A percentile compares a stretch with the other conserved stretches of the same genome.
Conservation (phyloP, 2,329 filamentous ascomycete species). For the Thelonectria discophora region DNA sequence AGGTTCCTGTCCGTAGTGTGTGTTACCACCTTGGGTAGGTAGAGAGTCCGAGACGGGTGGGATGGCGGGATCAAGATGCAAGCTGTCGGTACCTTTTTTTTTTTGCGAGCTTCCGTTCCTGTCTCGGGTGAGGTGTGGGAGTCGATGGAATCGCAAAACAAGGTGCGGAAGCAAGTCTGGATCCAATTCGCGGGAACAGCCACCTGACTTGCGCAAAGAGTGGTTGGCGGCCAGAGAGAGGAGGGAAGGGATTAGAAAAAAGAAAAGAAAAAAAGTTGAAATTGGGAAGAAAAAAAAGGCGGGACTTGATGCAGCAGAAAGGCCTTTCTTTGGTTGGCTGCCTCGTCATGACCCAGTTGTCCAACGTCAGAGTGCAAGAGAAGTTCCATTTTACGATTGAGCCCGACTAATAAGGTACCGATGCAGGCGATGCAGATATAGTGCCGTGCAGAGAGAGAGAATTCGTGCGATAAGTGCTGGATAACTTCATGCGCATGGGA, state of each 20-base stretch:
- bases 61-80: too few relatives aligned
- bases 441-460: background rate
- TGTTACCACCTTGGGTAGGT: too few relatives aligned
- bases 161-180: background rate
- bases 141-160: background rate
- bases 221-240: constrained; percentile 3
- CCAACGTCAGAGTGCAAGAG: constrained; percentile 12
- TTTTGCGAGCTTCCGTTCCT: too few relatives aligned
- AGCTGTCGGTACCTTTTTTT: too few relatives aligned
- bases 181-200: background rate
- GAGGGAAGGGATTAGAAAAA: background rate
- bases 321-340: constrained; percentile 13
- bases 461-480: too few relatives aligned
- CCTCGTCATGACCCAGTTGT: constrained; percentile 10
- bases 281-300: background rate
- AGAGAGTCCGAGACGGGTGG: too few relatives aligned
- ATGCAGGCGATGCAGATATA: too few relatives aligned
- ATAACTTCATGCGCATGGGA: too few relatives aligned
- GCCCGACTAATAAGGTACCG: too few relatives aligned
- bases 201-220: background rate
- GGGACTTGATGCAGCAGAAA: constrained; percentile 4
- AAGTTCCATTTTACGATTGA: background rate
- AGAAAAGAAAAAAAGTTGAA: background rate
- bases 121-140: background rate
- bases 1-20: too few relatives aligned